These are phyloP conservation scores for Brasenia schreberi DNA, from an alignment of 164 flowering plant species.

Conservation along the genomic window DNA sequence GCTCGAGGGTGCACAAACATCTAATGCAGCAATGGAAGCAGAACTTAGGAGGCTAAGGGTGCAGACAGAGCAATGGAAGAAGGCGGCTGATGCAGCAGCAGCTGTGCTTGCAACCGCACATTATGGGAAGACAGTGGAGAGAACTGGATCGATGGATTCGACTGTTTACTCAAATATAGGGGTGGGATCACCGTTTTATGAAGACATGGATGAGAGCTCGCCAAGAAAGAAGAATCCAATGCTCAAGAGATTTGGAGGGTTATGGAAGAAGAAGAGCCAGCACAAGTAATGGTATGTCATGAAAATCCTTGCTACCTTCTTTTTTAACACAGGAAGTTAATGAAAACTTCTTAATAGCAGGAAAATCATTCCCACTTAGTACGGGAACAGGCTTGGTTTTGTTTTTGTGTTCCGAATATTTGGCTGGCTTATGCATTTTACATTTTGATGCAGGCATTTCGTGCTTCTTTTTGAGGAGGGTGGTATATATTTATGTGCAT, in stretches of 20 bases:
- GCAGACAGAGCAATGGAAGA: conserved; percentile 95
- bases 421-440: too few relatives aligned
- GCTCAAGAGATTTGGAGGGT: conserved; percentile 75
- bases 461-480: too few relatives aligned
- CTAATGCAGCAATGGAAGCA: conserved; percentile 63
- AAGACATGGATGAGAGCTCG: conserved; percentile 48
- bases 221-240: conserved; percentile 76
- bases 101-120: conserved; percentile 46
- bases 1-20: conserved; percentile 63
- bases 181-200: conserved; percentile 41
- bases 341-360: too few relatives aligned
- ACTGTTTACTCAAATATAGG: conserved; percentile 24
- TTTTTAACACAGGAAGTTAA: background rate
- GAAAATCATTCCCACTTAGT: background rate
- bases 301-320: background rate
- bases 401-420: background rate
- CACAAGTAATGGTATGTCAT: conserved; percentile 17
- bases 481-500: too few relatives aligned
- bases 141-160: conserved; percentile 52
- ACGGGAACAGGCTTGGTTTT: background rate
- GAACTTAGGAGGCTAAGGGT: conserved; percentile 79
- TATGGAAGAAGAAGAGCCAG: conserved; percentile 75
- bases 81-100: conserved; percentile 97
- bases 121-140: conserved; percentile 50
- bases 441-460: too few relatives aligned